A percentile compares a stretch with the other conserved stretches of the same genome.
Evolutionary conservation across 805 yeast species (phyloP).

Genomic region (Candida insectalens): DNA sequence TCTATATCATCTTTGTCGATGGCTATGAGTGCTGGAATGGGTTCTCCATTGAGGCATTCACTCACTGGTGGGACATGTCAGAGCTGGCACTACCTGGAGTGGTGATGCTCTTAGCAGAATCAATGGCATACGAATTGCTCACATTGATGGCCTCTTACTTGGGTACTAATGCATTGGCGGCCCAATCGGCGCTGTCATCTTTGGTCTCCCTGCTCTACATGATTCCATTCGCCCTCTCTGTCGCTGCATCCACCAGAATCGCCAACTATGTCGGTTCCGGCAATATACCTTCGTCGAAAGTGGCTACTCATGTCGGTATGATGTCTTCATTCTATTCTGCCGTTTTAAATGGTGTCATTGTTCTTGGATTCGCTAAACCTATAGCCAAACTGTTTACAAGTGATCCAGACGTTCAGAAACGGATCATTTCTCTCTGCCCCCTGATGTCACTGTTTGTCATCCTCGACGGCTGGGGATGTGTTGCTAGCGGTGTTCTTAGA

Average conservation of each 20-base stretch:
- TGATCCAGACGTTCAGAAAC: slow-evolving; percentile 45
- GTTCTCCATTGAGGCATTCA: slow-evolving; percentile 24
- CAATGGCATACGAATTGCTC: slow-evolving; percentile 47
- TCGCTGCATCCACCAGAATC: slow-evolving; percentile 45
- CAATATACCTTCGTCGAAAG: slow-evolving; percentile 20
- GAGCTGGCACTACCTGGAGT: slow-evolving; percentile 43
- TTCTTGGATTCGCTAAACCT: slow-evolving; percentile 36
- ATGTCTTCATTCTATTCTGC: slow-evolving; percentile 25
- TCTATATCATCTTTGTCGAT: slow-evolving; percentile 48
- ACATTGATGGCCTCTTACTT: slow-evolving; percentile 43
- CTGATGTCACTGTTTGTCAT: slow-evolving; percentile 56
- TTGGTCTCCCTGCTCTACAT: slow-evolving; percentile 42
- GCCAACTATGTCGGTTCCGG: slow-evolving; percentile 44
- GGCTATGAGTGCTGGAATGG: slow-evolving; percentile 72
- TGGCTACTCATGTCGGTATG: slow-evolving; percentile 35
- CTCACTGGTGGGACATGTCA: slow-evolving; percentile 31
- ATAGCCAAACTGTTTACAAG: slow-evolving; percentile 52
- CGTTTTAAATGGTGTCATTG: slow-evolving; percentile 30
- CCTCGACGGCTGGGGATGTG: slow-evolving; percentile 60
- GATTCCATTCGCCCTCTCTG: slow-evolving; percentile 49
- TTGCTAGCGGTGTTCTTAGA: slow-evolving; percentile 63
- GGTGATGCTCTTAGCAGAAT: slow-evolving; percentile 46
- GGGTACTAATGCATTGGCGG: slow-evolving; percentile 44
- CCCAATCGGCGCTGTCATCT: slow-evolving; percentile 46
- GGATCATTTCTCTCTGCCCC: slow-evolving; percentile 52